A percentile compares a stretch with the other conserved stretches of the same genome.
Evolutionary conservation across 306 rosid species (phyloP).

Genomic region (Mimosa pudica): DNA sequence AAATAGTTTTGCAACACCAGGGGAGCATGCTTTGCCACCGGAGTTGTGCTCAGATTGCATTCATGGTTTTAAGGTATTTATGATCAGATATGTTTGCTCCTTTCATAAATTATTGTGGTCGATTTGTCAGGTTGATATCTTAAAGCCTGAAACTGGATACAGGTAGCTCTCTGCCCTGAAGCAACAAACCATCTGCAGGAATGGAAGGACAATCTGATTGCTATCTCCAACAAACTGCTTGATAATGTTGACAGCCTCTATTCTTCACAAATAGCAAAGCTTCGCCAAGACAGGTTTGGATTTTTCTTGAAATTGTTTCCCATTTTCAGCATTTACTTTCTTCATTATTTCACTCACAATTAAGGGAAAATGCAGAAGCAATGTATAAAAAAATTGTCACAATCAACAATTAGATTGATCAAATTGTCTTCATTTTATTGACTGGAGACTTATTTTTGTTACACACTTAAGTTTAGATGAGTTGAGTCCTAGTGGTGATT

Average conservation of each 20-base stretch:
- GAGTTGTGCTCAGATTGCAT: constrained; percentile 73
- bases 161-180: constrained; percentile 86
- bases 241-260: constrained; percentile 75
- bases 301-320: constrained; percentile 32
- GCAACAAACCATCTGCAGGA: constrained; percentile 83
- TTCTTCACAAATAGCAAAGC: constrained; percentile 61
- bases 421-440: neutral
- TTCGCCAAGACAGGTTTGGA: constrained; percentile 83
- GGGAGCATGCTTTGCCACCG: constrained; percentile 56
- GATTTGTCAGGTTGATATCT: constrained; percentile 32
- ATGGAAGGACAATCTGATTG: constrained; percentile 80
- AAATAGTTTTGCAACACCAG: constrained; percentile 47
- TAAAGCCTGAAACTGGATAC: constrained; percentile 50
- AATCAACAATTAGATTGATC: neutral
- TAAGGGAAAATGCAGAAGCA: constrained; percentile 21
- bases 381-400: neutral
- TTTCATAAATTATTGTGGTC: constrained; percentile 27
- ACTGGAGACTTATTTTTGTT: neutral
- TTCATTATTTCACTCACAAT: constrained; percentile 21
- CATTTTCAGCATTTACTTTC: constrained; percentile 3
- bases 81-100: constrained; percentile 21
- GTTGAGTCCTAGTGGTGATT: neutral
- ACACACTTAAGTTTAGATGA: neutral
- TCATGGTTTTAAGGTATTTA: constrained; percentile 78
- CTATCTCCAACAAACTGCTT: constrained; percentile 84